phyloP scores from a whole-genome alignment of 176 grass and related monocot genomes.

The Bolboschoenus planiculmis region DNA sequence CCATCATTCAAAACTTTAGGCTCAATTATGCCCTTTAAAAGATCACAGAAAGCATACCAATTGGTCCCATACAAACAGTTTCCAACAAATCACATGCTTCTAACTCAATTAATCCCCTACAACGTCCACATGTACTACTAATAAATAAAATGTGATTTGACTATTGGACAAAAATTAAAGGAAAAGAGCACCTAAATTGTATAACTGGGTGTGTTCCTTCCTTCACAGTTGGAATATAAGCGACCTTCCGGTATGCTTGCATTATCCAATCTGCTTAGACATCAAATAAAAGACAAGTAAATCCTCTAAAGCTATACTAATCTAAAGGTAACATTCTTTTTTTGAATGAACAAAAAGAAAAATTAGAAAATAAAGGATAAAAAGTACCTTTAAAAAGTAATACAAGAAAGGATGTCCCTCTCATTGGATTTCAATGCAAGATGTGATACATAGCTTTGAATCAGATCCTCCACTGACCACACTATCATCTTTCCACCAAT shows the following conservation, averaged over 20 bases:
- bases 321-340: neutral
- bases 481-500: constrained; percentile 87
- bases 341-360: neutral
- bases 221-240: neutral
- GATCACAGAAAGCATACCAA: neutral
- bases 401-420: neutral
- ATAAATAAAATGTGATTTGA: neutral
- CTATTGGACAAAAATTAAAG: neutral
- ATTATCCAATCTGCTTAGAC: neutral
- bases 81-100: neutral
- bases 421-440: constrained; percentile 56
- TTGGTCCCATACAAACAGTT: neutral
- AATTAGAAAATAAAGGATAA: neutral
- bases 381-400: neutral
- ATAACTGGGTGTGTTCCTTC: neutral
- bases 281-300: constrained; percentile 3
- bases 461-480: constrained; percentile 92
- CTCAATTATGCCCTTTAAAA: neutral
- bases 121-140: neutral
- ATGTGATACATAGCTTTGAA: constrained; percentile 70
- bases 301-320: neutral
- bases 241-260: neutral
- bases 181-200: neutral
- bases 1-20: neutral
- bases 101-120: neutral